Conservation (phyloP, 352 stramenopile species). For the Pythium coloratum region DNA sequence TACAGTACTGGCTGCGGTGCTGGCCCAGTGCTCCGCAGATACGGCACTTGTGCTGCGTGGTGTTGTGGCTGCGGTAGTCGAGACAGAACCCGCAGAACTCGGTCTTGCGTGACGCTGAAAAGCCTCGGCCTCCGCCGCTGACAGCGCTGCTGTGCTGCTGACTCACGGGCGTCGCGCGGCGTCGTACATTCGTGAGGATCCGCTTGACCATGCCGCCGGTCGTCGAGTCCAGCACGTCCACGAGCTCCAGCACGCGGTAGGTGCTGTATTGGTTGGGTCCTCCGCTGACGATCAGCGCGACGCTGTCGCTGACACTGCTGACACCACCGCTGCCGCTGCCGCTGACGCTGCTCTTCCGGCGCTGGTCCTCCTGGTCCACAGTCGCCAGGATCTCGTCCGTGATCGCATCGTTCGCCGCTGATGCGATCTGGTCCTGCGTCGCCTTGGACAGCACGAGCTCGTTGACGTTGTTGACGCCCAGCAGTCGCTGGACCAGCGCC, state of each 20-base stretch:
- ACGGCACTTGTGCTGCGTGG: slow-evolving; percentile 60
- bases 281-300: slow-evolving; percentile 9
- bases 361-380: slow-evolving; percentile 57
- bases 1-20: slow-evolving; percentile 64
- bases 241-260: slow-evolving; percentile 71
- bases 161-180: slow-evolving; percentile 38
- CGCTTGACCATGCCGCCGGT: slow-evolving; percentile 75
- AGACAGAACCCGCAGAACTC: slow-evolving; percentile 75
- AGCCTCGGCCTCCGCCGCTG: slow-evolving; percentile 7
- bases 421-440: slow-evolving; percentile 69
- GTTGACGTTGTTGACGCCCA: slow-evolving; percentile 54
- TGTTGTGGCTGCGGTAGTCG: slow-evolving; percentile 68
- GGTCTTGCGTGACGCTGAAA: slow-evolving; percentile 23
- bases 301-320: background rate
- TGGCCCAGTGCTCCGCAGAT: slow-evolving; percentile 54
- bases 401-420: slow-evolving; percentile 69
- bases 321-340: background rate
- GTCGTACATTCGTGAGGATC: slow-evolving; percentile 68
- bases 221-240: slow-evolving; percentile 75
- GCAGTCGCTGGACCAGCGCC: slow-evolving; percentile 55
- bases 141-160: slow-evolving; percentile 1
- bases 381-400: slow-evolving; percentile 70
- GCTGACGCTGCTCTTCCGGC: slow-evolving; percentile 21
- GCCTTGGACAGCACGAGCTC: slow-evolving; percentile 66
- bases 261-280: slow-evolving; percentile 35